Percentiles rank a stretch among this genome's conserved stretches.
These are phyloP conservation scores for Micractinium sp. DNA, from an alignment of 139 green algal genomes.

Conservation along the genomic window DNA sequence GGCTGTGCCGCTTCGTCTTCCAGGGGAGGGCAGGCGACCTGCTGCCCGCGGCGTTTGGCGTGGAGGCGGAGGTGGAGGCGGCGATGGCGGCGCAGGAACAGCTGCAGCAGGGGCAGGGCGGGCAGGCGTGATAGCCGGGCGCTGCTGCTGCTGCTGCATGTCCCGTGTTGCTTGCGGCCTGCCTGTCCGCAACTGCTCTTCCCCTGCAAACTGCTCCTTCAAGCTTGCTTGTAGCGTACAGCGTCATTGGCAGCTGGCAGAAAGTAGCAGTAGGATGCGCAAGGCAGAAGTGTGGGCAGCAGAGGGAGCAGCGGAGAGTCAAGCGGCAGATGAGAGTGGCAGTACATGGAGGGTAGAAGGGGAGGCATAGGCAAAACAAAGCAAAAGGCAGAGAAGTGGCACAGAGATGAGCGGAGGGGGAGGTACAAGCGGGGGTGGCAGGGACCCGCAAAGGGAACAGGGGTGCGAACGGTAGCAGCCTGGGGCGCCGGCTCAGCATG, in stretches of 20 bases:
- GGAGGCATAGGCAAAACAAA: background rate
- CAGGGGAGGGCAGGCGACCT: conserved; percentile 43
- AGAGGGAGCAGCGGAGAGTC: background rate
- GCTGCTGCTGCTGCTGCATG: background rate
- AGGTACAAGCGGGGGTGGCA: background rate
- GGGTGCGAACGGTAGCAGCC: background rate
- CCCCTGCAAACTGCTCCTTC: no score
- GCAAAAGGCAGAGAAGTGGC: background rate
- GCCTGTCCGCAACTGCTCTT: no score
- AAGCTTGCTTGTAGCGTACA: no score
- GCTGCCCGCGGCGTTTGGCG: conserved; percentile 33
- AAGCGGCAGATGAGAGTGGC: background rate
- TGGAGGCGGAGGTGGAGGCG: conserved; percentile 15
- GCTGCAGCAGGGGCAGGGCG: background rate
- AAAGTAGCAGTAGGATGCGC: background rate
- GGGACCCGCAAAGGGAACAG: background rate
- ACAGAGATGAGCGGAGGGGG: background rate
- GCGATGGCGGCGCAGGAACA: background rate
- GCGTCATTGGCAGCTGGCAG: background rate
- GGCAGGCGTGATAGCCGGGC: background rate
- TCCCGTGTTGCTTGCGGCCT: no score
- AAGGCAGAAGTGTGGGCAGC: no score
- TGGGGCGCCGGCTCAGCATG: background rate
- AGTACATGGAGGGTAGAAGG: background rate
- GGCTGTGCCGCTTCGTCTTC: conserved; percentile 42